Evolutionary conservation across 1,284 basidiomycete genomes (phyloP).

Genomic region (Filobasidium uniguttulatum): DNA sequence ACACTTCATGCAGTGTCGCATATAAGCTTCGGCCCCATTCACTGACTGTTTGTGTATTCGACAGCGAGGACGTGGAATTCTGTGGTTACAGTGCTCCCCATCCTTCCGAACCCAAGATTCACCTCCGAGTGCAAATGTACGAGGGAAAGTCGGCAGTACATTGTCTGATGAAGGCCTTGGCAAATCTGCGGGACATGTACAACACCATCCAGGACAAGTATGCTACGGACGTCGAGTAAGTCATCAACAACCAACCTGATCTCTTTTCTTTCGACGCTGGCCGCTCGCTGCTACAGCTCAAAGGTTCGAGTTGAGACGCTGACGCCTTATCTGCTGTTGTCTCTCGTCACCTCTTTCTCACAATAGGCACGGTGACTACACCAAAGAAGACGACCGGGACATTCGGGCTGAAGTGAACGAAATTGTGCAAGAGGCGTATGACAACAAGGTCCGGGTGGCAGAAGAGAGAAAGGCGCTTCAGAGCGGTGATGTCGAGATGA

Average conservation of each 20-base stretch:
- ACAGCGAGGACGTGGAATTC: constrained; percentile 95
- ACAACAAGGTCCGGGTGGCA: too few relatives aligned
- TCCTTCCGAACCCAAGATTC: constrained; percentile 90
- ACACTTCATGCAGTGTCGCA: too few relatives aligned
- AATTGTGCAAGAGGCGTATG: too few relatives aligned
- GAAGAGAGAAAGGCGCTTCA: too few relatives aligned
- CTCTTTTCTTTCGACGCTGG: not conserved
- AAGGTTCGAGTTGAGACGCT: too few relatives aligned
- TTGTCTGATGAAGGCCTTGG: constrained; percentile 58
- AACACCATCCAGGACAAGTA: constrained; percentile 55
- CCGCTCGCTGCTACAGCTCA: too few relatives aligned
- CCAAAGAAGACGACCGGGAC: not conserved
- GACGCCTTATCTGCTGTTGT: not conserved
- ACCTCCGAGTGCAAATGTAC: constrained; percentile 96
- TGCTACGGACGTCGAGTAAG: constrained; percentile 43
- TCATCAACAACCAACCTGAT: constrained; percentile 1
- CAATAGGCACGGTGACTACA: not conserved
- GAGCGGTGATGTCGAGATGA: too few relatives aligned
- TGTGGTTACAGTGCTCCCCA: constrained; percentile 96
- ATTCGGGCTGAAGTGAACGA: not conserved
- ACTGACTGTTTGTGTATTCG: too few relatives aligned
- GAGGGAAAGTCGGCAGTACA: constrained; percentile 66
- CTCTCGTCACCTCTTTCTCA: not conserved
- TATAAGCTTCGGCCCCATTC: too few relatives aligned
- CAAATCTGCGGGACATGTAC: constrained; percentile 60